Evolutionary conservation across 805 yeast genomes (phyloP).

Genomic region (Tetrapisispora iriomotensis): DNA sequence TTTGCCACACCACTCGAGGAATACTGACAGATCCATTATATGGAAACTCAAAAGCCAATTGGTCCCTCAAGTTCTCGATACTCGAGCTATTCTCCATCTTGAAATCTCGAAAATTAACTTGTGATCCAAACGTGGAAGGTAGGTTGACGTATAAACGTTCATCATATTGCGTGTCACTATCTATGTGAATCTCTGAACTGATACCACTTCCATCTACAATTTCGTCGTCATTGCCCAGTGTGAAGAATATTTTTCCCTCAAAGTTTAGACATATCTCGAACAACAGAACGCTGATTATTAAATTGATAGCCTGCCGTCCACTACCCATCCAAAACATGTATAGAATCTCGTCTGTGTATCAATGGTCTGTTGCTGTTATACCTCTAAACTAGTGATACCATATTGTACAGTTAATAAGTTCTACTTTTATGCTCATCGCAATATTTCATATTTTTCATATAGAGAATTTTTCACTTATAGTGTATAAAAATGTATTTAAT

Average conservation of each 20-base stretch:
- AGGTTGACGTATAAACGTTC: neutral
- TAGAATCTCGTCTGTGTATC: too few relatives aligned
- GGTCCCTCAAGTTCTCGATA: conserved; percentile 27
- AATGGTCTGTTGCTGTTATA: too few relatives aligned
- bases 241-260: neutral
- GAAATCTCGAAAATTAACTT: conserved; percentile 12
- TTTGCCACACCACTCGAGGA: conserved; percentile 84
- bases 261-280: neutral
- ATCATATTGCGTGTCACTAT: neutral
- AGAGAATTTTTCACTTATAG: too few relatives aligned
- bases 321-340: too few relatives aligned
- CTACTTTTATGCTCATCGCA: too few relatives aligned
- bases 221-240: neutral
- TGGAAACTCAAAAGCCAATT: conserved; percentile 63
- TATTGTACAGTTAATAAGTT: too few relatives aligned
- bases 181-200: too few relatives aligned
- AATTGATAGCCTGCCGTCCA: neutral
- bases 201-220: neutral
- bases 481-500: too few relatives aligned
- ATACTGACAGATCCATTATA: conserved; percentile 54
- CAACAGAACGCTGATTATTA: neutral
- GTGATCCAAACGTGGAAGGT: neutral
- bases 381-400: too few relatives aligned
- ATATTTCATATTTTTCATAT: too few relatives aligned
- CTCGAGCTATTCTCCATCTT: neutral